Evolutionary conservation across 805 yeast species (phyloP).

Genomic region (Dipodascus geniculatus): DNA sequence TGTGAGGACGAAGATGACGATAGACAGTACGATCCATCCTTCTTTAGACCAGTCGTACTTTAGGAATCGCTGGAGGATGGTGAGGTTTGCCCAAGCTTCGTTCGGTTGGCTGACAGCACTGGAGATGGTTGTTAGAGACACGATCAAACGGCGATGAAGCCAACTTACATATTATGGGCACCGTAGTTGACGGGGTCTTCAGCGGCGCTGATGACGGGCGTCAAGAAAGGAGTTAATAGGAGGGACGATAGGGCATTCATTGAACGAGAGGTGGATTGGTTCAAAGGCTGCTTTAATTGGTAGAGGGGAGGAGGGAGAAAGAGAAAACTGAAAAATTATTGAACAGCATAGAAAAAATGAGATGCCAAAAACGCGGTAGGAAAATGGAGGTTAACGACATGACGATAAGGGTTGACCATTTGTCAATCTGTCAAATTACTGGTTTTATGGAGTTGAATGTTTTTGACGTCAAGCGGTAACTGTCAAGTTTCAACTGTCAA

Average conservation of each 20-base stretch:
- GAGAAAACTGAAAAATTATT: too few relatives aligned
- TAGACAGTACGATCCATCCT: constrained; percentile 38
- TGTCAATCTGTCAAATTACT: too few relatives aligned
- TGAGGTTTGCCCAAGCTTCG: constrained; percentile 48
- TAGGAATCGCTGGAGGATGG: constrained; percentile 44
- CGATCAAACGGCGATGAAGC: background rate
- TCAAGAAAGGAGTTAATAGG: background rate
- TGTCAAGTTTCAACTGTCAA: too few relatives aligned
- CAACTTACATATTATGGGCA: background rate
- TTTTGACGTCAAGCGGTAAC: too few relatives aligned
- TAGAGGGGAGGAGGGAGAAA: background rate
- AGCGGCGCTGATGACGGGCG: background rate
- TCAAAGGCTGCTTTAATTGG: background rate
- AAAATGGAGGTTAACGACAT: too few relatives aligned
- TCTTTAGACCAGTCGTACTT: constrained; percentile 74
- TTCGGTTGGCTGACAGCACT: background rate
- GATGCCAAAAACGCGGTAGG: too few relatives aligned
- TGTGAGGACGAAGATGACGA: constrained; percentile 36
- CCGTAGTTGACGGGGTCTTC: background rate
- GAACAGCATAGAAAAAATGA: too few relatives aligned
- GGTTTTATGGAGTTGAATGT: too few relatives aligned
- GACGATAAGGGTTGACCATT: too few relatives aligned
- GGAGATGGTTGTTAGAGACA: background rate
- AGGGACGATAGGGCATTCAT: background rate
- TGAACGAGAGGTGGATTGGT: too few relatives aligned